Base-by-base conservation (phyloP, 352 stramenopile genomes). In the Aphanomyces astaci region DNA sequence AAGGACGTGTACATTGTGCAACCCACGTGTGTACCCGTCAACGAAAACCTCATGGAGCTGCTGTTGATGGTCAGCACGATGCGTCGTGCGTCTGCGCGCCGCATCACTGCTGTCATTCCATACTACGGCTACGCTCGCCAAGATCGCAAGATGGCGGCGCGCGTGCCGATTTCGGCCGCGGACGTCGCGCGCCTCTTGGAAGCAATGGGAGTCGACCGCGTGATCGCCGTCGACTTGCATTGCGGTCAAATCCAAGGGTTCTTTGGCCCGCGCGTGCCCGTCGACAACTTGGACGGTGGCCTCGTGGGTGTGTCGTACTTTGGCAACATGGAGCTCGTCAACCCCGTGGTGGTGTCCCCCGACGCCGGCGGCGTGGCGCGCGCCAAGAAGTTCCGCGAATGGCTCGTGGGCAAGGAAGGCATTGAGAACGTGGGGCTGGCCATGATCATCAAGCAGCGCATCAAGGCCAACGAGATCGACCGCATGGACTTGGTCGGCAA, bases 361-460 rank as follows among this genome's bases (percentile, higher is more conserved):
- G 97, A 99, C 79, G 97, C 97, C 48, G 97, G 97, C 36, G 97
- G 97, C 75, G 97, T 99, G 32, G 98, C 98, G 33, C 90, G 97
- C 64, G 97, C 97, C 54, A 99, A 99, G 84, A 98, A 99, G 81
- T 99, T 99, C 81, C 97, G 98, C 60, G 97, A 99, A 79, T 98
- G 96, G 75, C 92, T 99, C 33, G 89, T 96, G 39, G 90, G 95
- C 73, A 98, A 99, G 79, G 95, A 98, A 79, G 95, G 97, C 5
- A 87, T 98, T 59, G 86, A 94, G 51, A 98, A 99, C 78, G 96
- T 97, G 49, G 96, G 96, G 10, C 87, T 99, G 27, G 97, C 97
- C 46, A 99, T 99, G 97, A 99, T 99, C 87, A 98, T 99, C 80
- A 99, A 99, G 84, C 97, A 99, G 87, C 92, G 97, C 73, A 91